Base-by-base conservation (phyloP, 2,329 filamentous ascomycete species). In the Grosmannia huntii region DNA sequence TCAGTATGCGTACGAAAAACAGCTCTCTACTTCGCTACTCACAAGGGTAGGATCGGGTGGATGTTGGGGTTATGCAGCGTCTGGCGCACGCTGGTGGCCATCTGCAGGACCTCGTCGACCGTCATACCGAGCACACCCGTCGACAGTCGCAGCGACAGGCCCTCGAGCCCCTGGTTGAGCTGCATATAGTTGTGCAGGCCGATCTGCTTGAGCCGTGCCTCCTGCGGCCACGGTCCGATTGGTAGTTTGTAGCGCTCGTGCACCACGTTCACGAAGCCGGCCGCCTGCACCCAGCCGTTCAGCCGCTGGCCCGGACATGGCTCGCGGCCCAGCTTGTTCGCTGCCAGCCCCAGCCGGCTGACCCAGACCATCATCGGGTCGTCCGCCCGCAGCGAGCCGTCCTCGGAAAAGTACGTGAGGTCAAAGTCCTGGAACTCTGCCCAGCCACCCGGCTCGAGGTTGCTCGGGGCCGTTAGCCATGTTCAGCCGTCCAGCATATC, bases 201-300 rank as follows among this genome's bases (percentile, higher is more conserved):
- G 33, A 60, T 48, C 38, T 76, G 71, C 65, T 80, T 81, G 55
- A 76, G 67, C 33, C 72, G 72, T 19, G 67, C 67, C 31, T 77
- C 73, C 55, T 71, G 73, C 0, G 76, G 70, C 76, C 77, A 80
- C 1, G 70, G 66, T 58, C 74, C 76, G 41, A 72, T 68, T 0
- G 77, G 76, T 64, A 76, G 71, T 64, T 73, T 74, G 65, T 68
- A 75, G 23, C 73, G 64, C 7, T 70, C 66, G 63, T 79, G 72
- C 0, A 66, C 64, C 0, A 82, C 73, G 62, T 80, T 71, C 56
- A 70, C 67, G 62, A 82, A 81, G 1, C 79, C 80, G 0, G 74
- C 75, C 16, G 75, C 72, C 25, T 68, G 63, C 59, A 80, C 67
- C 57, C 71, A 70, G 38, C 69, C 66, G 60, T 71, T 69, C 44